Evolutionary conservation across 129 eudicot genomes (phyloP).

Genomic region (Flaveria sonorensis): DNA sequence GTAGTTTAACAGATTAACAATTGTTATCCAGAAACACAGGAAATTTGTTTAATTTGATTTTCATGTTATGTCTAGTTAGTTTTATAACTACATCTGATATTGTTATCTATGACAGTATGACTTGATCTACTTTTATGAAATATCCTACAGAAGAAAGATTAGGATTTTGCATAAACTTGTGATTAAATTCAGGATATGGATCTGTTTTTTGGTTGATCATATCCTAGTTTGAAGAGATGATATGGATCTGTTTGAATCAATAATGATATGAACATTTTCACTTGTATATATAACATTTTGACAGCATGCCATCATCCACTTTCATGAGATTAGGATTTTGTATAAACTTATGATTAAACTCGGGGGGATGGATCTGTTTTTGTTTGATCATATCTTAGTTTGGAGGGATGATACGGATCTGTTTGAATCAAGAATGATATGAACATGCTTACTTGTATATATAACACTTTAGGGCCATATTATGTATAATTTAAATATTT

Average conservation of each 20-base stretch:
- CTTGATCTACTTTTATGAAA: background rate
- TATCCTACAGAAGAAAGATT: no score
- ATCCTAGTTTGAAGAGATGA: background rate
- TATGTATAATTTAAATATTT: background rate
- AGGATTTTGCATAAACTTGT: background rate
- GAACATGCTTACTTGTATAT: background rate
- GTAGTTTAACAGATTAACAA: background rate
- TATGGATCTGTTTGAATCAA: background rate
- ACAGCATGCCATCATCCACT: background rate
- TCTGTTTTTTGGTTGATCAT: conserved; percentile 7
- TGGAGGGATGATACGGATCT: background rate
- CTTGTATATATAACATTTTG: background rate
- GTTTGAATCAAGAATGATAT: conserved; percentile 3
- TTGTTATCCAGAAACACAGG: background rate
- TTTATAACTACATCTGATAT: background rate
- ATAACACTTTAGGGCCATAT: background rate
- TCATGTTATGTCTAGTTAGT: background rate
- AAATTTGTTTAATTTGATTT: background rate
- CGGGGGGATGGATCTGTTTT: conserved; percentile 3
- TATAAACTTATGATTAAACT: background rate
- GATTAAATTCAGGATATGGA: background rate
- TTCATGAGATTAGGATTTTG: background rate
- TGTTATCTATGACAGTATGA: background rate
- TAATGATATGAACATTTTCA: conserved; percentile 10
- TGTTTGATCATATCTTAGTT: background rate